A percentile compares a stretch with the other conserved stretches of the same genome.
phyloP scores from a whole-genome alignment of 1,284 basidiomycete genomes.

The Termitomyces sp. region DNA sequence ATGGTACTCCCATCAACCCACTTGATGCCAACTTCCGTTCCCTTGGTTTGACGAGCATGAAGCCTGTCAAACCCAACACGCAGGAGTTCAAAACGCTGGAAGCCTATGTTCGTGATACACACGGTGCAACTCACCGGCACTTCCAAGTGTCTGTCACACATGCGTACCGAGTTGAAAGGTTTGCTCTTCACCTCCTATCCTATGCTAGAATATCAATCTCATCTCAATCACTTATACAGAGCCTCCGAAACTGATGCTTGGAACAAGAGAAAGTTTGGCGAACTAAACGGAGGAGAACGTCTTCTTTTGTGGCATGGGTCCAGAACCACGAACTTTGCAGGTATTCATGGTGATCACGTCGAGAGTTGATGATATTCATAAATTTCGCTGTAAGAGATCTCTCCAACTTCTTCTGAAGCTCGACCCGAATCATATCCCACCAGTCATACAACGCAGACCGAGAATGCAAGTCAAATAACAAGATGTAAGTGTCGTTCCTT shows the following conservation, averaged over 20 bases:
- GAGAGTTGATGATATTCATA: background rate
- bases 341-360: slow-evolving; percentile 20
- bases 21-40: slow-evolving; percentile 55
- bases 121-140: slow-evolving; percentile 49
- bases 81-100: slow-evolving; percentile 48
- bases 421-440: background rate
- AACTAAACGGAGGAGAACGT: slow-evolving; percentile 45
- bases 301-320: slow-evolving; percentile 66
- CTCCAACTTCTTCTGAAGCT: background rate
- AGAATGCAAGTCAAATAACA: slow-evolving; percentile 39
- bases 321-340: slow-evolving; percentile 60
- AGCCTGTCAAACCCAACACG: slow-evolving; percentile 38
- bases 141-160: slow-evolving; percentile 41
- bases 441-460: slow-evolving; percentile 47
- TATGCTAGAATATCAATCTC: background rate
- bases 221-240: slow-evolving; percentile 23
- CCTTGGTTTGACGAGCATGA: slow-evolving; percentile 50
- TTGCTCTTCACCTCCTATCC: slow-evolving; percentile 1
- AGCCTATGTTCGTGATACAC: slow-evolving; percentile 50
- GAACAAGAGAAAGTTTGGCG: slow-evolving; percentile 43
- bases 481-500: slow-evolving; percentile 17
- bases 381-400: slow-evolving; percentile 28
- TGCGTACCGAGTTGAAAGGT: slow-evolving; percentile 58
- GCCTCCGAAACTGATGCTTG: slow-evolving; percentile 49
- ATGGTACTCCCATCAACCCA: slow-evolving; percentile 49